phyloP scores from a whole-genome alignment of 2,329 filamentous ascomycete species.

The Ophiosphaerella narmari region DNA sequence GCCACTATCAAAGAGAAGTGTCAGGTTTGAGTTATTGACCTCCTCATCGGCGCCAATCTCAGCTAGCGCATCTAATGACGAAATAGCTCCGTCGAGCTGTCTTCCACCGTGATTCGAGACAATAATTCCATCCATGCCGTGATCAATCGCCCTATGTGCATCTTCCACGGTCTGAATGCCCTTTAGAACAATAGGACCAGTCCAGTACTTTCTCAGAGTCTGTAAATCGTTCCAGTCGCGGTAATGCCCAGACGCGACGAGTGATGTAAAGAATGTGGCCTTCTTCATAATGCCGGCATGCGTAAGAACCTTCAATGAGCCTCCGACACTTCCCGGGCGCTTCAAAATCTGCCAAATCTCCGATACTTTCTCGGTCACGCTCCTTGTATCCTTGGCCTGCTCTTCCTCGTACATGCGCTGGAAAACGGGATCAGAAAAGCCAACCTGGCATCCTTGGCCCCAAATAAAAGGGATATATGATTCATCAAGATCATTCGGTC shows the following conservation, averaged over 20 bases:
- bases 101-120: constrained; percentile 47
- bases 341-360: constrained; percentile 46
- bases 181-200: constrained; percentile 46
- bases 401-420: constrained; percentile 38
- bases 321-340: constrained; percentile 40
- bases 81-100: constrained; percentile 44
- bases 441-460: constrained; percentile 42
- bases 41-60: constrained; percentile 42
- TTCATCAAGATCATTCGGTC: constrained; percentile 69
- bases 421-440: constrained; percentile 45
- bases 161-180: constrained; percentile 47
- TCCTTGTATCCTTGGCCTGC: constrained; percentile 38
- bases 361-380: constrained; percentile 35
- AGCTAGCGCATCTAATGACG: constrained; percentile 41
- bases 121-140: constrained; percentile 45
- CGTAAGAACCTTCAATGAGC: constrained; percentile 38
- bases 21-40: constrained; percentile 36
- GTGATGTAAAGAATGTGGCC: constrained; percentile 41
- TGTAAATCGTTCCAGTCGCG: constrained; percentile 42
- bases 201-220: constrained; percentile 41
- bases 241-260: constrained; percentile 42
- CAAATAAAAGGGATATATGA: constrained; percentile 65
- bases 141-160: constrained; percentile 39
- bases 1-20: constrained; percentile 44
- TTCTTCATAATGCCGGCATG: constrained; percentile 43